phyloP scores from a whole-genome alignment of 2,329 filamentous ascomycete genomes.

The Colletotrichum destructivum region DNA sequence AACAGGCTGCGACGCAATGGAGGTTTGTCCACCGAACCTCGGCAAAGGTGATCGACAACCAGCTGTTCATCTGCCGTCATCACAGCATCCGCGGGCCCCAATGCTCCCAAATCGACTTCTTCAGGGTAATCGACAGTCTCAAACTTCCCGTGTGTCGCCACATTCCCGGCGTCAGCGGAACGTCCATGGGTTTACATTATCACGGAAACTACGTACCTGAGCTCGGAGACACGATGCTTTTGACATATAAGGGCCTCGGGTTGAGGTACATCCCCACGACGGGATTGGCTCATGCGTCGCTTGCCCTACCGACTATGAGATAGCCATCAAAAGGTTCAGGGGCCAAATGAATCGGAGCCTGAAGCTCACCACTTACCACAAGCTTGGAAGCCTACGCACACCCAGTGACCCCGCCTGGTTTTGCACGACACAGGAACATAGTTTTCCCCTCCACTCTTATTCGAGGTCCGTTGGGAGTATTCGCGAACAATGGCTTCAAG shows the following conservation, averaged over 20 bases:
- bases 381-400: slow-evolving; percentile 1
- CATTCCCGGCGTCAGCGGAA: background rate
- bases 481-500: background rate
- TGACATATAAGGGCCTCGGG: background rate
- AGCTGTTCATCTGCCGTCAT: slow-evolving; percentile 1
- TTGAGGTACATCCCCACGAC: slow-evolving; percentile 6
- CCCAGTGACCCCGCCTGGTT: background rate
- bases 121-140: background rate
- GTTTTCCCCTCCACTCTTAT: no score
- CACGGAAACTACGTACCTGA: background rate
- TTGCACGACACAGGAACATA: background rate
- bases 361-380: background rate
- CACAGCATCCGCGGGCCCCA: background rate
- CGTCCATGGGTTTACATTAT: background rate
- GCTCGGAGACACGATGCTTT: background rate
- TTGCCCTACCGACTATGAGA: slow-evolving; percentile 5
- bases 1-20: background rate
- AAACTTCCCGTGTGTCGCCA: slow-evolving; percentile 8
- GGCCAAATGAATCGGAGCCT: background rate
- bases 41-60: background rate
- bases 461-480: background rate
- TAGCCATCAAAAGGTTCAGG: background rate
- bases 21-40: background rate
- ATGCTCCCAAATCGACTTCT: background rate
- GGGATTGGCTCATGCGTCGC: background rate